Evolutionary conservation across 768 basidiomycete genomes (phyloP), one percentile per base, ranked within the genome.

Genomic region (Hericium erinaceus): DNA sequence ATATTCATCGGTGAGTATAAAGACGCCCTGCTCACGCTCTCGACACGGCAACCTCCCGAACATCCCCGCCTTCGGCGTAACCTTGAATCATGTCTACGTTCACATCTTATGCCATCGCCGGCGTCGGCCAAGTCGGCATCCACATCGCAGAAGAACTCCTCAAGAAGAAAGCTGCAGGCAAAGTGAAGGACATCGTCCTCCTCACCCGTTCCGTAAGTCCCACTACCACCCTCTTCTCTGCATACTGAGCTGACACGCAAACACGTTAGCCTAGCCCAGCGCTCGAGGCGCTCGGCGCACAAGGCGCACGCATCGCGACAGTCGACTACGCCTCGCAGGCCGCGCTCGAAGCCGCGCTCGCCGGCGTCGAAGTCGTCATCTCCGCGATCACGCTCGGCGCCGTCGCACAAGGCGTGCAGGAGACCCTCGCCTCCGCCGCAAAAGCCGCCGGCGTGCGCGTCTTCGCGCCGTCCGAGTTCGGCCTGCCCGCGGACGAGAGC

Each of bases 71-170:
- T 16, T 15, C 41, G 20, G 11, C 13, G 16, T 11, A 18, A 8
- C 5, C 33, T n/a, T 20, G 9, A 46, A 46, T 2, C 10, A 55
- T 55, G 54, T 55, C 54, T 26, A 20, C 26, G 6, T 55, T 52
- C 57, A 41, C n/a, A 4, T 41, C n/a, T 4, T 55, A 56, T 38
- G 54, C 54, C 8, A 7, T 59, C 22, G 48, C 55, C 15, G 58
- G 58, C 9, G 58, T 48, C 13, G 58, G 58, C 15, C 26, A 55
- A 13, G 33, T 59, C 37, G 58, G 58, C 26, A n/a, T 11, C 11
- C 56, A 48, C 50, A 50, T 59, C 20, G 41, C 39, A 4, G 58
- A 59, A 20, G 54, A 59, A 55, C 58, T 59, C 3, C 44, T 59
- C 44, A 59, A 55, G 26, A 16, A 9, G 12, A 40, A 46, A 22